Percentiles rank a stretch among this genome's conserved stretches.
Conservation (phyloP, 2,329 filamentous ascomycete genomes). For the Aspergillus vadensis region DNA sequence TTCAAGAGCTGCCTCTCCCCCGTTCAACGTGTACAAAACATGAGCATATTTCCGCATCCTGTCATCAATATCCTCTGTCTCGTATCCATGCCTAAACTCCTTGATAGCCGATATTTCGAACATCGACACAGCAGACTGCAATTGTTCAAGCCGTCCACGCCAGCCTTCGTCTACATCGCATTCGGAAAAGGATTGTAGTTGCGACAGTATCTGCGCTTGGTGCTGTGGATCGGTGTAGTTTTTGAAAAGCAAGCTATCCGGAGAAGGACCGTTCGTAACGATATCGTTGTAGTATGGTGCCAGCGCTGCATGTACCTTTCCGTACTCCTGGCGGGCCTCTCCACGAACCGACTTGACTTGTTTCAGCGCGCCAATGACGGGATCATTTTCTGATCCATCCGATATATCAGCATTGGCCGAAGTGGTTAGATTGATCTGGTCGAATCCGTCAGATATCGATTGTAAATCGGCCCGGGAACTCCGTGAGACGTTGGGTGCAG, state of each 20-base stretch:
- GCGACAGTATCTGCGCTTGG: slow-evolving; percentile 85
- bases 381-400: slow-evolving; percentile 58
- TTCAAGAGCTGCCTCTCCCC: slow-evolving; percentile 75
- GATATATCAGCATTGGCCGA: slow-evolving; percentile 33
- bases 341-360: slow-evolving; percentile 77
- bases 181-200: slow-evolving; percentile 74
- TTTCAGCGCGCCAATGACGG: slow-evolving; percentile 69
- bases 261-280: slow-evolving; percentile 65
- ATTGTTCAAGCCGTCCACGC: slow-evolving; percentile 67
- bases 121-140: slow-evolving; percentile 72
- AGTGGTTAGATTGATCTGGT: slow-evolving; percentile 66
- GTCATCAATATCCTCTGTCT: slow-evolving; percentile 83
- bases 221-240: slow-evolving; percentile 85
- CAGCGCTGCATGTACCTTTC: slow-evolving; percentile 83
- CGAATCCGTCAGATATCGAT: slow-evolving; percentile 70
- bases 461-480: slow-evolving; percentile 26
- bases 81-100: slow-evolving; percentile 92
- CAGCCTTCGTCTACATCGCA: slow-evolving; percentile 81
- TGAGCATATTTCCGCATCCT: slow-evolving; percentile 87
- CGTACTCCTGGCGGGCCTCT: slow-evolving; percentile 84
- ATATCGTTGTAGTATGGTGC: slow-evolving; percentile 89
- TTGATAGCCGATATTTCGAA: slow-evolving; percentile 89
- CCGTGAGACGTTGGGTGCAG: slow-evolving; percentile 19
- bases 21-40: slow-evolving; percentile 80
- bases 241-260: slow-evolving; percentile 81